Base-by-base conservation (phyloP, 192 early-diverging fungal species). In the Linnemannia zychae region DNA sequence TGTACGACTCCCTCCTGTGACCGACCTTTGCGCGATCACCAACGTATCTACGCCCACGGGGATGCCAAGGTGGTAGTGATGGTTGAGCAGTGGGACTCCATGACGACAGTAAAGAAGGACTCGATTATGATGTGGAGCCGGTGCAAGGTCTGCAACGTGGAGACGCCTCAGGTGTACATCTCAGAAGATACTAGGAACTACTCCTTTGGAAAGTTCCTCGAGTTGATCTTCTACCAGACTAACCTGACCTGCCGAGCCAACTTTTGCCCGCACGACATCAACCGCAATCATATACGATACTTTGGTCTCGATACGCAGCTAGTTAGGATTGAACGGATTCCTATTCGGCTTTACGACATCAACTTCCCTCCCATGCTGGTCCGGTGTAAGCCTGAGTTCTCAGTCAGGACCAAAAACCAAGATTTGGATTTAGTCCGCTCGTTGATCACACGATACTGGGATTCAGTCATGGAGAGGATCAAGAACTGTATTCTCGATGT, bases 141-240 rank as follows among this genome's bases (percentile, higher is more conserved):
- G 71, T 99, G 98, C 87, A 92, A 90, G 69, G 78, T 93, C 12
- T 99, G 98, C 87, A 44, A 90, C 1, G 90, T 89, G 34, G 81
- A 88, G 17, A 97, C 97, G 0, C 96, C 94, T 0, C 89, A 92
- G 0, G 89, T 95, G 0, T 91, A 91, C 22, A 94, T 99, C 91
- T 95, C 97, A 0, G 94, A 95, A 36, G 95, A 96, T 53, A 92
- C 96, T 24, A 97, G 95, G 94, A 95, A 96, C 60, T 98, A 97
- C 79, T 99, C 98, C 15, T 98, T 99, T 90, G 98, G 97, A 70
- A 99, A 99, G 88, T 99, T 95, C 81, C 87, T 99, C 31, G 98
- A 99, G 83, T 87, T 97, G 11, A 92, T 95, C 1, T 96, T 98
- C 68, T 98, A 99, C 87, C 94, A 95, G 87, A 88, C 86, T 24